Conservation (phyloP, 1,139 yeast genomes). For the Geotrichum candidum region DNA sequence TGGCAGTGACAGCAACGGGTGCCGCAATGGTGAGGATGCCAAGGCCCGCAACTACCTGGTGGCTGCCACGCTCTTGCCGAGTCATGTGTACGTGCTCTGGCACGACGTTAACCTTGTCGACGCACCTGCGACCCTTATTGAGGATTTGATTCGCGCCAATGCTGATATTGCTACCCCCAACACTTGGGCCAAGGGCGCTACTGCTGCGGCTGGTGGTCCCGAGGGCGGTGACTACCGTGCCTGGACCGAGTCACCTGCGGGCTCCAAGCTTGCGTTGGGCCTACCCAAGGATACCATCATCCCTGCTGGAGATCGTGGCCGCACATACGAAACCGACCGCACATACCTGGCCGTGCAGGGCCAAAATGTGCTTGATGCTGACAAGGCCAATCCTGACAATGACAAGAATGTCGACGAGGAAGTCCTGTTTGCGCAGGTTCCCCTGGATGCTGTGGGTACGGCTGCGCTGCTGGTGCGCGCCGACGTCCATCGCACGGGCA, state of each 20-base stretch:
- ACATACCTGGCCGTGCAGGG: constrained; percentile 72
- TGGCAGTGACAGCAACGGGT: constrained; percentile 30
- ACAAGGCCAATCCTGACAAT: constrained; percentile 46
- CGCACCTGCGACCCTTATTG: constrained; percentile 72
- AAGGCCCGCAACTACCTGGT: constrained; percentile 86
- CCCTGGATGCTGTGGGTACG: constrained; percentile 43
- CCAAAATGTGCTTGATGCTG: constrained; percentile 64
- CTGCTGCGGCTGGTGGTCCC: constrained; percentile 25
- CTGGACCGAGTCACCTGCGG: constrained; percentile 75
- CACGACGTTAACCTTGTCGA: constrained; percentile 85
- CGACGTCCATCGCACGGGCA: constrained; percentile 72
- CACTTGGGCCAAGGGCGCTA: constrained; percentile 64
- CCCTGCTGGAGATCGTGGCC: constrained; percentile 82
- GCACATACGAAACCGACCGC: constrained; percentile 71
- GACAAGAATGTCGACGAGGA: constrained; percentile 61
- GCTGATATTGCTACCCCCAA: constrained; percentile 84
- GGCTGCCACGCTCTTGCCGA: constrained; percentile 67
- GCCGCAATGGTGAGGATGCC: constrained; percentile 52
- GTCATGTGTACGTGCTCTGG: constrained; percentile 94
- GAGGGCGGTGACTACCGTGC: constrained; percentile 86
- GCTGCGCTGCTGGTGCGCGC: constrained; percentile 94
- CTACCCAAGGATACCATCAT: constrained; percentile 79
- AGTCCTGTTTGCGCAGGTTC: constrained; percentile 27
- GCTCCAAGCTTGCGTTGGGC: constrained; percentile 56
- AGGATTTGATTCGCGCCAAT: constrained; percentile 67